A percentile compares a stretch with the other conserved stretches of the same genome.
These are phyloP conservation scores for Spraguea lophii DNA, from an alignment of 371 early-diverging fungal species.

Conservation along the genomic window DNA sequence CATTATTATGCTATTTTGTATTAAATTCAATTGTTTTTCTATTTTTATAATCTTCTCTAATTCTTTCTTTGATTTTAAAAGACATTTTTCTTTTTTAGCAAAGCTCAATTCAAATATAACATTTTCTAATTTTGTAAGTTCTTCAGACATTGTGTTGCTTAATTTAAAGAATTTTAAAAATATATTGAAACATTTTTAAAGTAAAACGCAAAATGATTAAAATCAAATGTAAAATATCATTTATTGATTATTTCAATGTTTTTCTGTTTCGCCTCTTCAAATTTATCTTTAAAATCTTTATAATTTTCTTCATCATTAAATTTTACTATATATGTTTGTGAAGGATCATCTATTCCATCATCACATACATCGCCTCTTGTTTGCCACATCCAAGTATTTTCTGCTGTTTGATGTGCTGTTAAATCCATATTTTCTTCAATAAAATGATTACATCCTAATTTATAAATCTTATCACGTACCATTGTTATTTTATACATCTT, in stretches of 20 bases:
- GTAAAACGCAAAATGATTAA: too few species aligned
- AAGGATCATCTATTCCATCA: slow-evolving; percentile 3
- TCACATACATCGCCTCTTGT: slow-evolving; percentile 30
- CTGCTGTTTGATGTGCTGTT: not conserved
- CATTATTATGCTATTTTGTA: too few species aligned
- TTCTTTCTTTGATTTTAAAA: too few species aligned
- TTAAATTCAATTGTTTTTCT: too few species aligned
- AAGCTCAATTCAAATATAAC: too few species aligned
- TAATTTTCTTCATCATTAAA: slow-evolving; percentile 22
- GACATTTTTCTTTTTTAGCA: too few species aligned
- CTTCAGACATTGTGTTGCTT: too few species aligned
- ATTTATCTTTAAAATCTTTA: slow-evolving; percentile 21
- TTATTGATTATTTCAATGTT: not conserved
- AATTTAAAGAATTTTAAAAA: too few species aligned
- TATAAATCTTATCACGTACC: slow-evolving; percentile 25
- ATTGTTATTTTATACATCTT: slow-evolving; percentile 23
- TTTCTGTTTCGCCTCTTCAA: slow-evolving; percentile 1
- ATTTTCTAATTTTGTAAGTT: too few species aligned
- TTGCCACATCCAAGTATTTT: slow-evolving; percentile 29
- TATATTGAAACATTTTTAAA: too few species aligned
- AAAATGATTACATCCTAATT: slow-evolving; percentile 35
- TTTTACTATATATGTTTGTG: slow-evolving; percentile 26
- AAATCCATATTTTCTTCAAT: slow-evolving; percentile 15
- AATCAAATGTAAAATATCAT: too few species aligned
- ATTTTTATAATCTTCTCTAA: too few species aligned